These are phyloP conservation scores for Margaritispora aquatica DNA, from an alignment of 495 filamentous ascomycete genomes.

Conservation along the genomic window DNA sequence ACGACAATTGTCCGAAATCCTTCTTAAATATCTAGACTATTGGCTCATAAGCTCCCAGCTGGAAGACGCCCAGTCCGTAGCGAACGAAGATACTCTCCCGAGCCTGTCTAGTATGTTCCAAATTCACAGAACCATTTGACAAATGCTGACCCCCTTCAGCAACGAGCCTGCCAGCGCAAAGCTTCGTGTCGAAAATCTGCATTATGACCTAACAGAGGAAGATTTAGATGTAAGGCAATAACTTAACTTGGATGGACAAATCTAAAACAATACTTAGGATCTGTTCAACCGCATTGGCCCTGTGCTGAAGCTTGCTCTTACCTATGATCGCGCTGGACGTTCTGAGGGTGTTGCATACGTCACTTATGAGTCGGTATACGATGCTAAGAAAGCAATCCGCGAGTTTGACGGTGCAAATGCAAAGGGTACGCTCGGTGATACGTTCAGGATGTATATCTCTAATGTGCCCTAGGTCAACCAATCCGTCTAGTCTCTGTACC, in stretches of 20 bases:
- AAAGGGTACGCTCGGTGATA: slow-evolving; percentile 44
- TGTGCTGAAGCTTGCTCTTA: slow-evolving; percentile 60
- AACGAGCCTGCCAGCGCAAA: slow-evolving; percentile 56
- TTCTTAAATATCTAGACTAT: slow-evolving; percentile 7
- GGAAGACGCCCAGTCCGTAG: slow-evolving; percentile 17
- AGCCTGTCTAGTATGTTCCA: slow-evolving; percentile 5
- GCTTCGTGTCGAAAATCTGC: slow-evolving; percentile 83
- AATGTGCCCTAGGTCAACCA: slow-evolving; percentile 53
- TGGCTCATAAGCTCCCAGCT: slow-evolving; percentile 16
- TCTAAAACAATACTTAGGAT: slow-evolving; percentile 43
- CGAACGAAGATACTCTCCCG: slow-evolving; percentile 20
- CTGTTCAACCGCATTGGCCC: slow-evolving; percentile 76
- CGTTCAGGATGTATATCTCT: background rate
- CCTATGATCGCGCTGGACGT: slow-evolving; percentile 87
- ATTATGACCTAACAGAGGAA: slow-evolving; percentile 85
- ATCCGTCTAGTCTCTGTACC: slow-evolving; percentile 72
- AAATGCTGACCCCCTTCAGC: background rate
- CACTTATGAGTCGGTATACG: slow-evolving; percentile 61
- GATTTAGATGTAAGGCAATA: slow-evolving; percentile 65
- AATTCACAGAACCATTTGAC: background rate
- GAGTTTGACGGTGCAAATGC: slow-evolving; percentile 91
- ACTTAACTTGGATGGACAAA: background rate
- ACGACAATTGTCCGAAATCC: slow-evolving; percentile 46
- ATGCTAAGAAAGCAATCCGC: slow-evolving; percentile 67
- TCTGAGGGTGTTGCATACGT: slow-evolving; percentile 83